A percentile compares a stretch with the other conserved stretches of the same genome.
phyloP scores from a whole-genome alignment of 2,329 filamentous ascomycete genomes.

The Sporothrix protearum region DNA sequence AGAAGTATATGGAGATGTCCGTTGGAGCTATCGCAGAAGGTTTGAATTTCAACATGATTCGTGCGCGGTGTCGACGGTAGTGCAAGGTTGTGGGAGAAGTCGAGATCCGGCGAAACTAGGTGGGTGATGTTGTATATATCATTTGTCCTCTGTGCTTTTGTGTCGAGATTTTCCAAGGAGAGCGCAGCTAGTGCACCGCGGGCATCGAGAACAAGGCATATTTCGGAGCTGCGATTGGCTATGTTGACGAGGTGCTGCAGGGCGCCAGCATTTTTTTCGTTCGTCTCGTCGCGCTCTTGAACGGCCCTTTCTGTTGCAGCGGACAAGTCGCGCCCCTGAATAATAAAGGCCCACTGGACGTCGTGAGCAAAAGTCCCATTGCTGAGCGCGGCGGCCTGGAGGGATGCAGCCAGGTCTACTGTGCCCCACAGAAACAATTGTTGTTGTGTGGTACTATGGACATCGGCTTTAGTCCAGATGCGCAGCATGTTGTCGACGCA shows the following conservation, averaged over 20 bases:
- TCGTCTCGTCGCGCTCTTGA: slow-evolving; percentile 53
- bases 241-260: slow-evolving; percentile 82
- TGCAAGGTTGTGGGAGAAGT: slow-evolving; percentile 38
- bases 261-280: slow-evolving; percentile 63
- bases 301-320: slow-evolving; percentile 74
- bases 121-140: slow-evolving; percentile 85
- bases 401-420: slow-evolving; percentile 70
- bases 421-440: slow-evolving; percentile 75
- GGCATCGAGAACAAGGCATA: slow-evolving; percentile 83
- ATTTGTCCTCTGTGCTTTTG: slow-evolving; percentile 60
- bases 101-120: slow-evolving; percentile 57
- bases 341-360: slow-evolving; percentile 67
- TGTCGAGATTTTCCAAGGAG: slow-evolving; percentile 83
- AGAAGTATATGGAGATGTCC: slow-evolving; percentile 69
- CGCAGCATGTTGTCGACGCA: slow-evolving; percentile 76
- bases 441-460: slow-evolving; percentile 56
- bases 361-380: slow-evolving; percentile 29
- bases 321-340: slow-evolving; percentile 77
- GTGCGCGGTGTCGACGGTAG: slow-evolving; percentile 20
- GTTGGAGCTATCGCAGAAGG: slow-evolving; percentile 64
- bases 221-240: slow-evolving; percentile 78
- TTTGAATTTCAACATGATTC: slow-evolving; percentile 64
- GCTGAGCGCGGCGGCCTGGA: slow-evolving; percentile 46
- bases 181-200: slow-evolving; percentile 84
- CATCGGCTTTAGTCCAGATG: slow-evolving; percentile 77